Evolutionary conservation across 352 stramenopile species (phyloP).

Genomic region (Phytopythium sindhum): DNA sequence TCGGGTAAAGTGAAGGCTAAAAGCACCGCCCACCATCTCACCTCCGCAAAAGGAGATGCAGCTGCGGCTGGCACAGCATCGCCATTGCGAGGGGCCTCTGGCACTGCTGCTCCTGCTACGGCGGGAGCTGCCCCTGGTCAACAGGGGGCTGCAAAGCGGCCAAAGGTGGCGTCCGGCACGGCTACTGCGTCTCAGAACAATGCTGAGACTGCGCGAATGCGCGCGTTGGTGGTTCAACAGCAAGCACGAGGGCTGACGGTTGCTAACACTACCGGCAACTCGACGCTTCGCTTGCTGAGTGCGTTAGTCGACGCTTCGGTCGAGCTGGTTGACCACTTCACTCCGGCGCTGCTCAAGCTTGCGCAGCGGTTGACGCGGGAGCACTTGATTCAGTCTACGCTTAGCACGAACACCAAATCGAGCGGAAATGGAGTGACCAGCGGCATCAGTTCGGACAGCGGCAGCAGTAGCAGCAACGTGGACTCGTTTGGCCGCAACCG

Average conservation of each 20-base stretch:
- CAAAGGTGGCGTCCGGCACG: constrained; percentile 34
- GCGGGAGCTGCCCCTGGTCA: not conserved
- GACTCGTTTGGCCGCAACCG: constrained; percentile 79
- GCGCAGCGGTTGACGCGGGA: constrained; percentile 82
- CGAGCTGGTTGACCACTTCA: constrained; percentile 79
- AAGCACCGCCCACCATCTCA: constrained; percentile 2
- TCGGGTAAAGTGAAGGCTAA: constrained; percentile 43
- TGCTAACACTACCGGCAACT: constrained; percentile 63
- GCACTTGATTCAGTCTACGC: constrained; percentile 65
- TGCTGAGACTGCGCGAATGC: constrained; percentile 52
- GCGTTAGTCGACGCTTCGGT: constrained; percentile 52
- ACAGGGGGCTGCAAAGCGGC: constrained; percentile 25
- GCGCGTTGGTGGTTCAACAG: constrained; percentile 44
- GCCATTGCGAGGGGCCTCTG: constrained; percentile 1
- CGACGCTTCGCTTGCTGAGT: constrained; percentile 65
- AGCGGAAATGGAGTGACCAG: constrained; percentile 3
- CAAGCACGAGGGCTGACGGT: constrained; percentile 32
- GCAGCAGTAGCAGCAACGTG: constrained; percentile 21
- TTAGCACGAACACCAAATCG: constrained; percentile 13
- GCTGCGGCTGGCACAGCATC: constrained; percentile 1
- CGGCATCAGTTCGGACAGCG: constrained; percentile 3
- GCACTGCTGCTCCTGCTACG: not conserved
- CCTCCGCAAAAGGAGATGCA: constrained; percentile 8
- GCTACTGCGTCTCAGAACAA: constrained; percentile 39
- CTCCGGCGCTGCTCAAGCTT: constrained; percentile 72